Evolutionary conservation across 1,284 basidiomycete species (phyloP).

Genomic region (Farysia itapuensis): DNA sequence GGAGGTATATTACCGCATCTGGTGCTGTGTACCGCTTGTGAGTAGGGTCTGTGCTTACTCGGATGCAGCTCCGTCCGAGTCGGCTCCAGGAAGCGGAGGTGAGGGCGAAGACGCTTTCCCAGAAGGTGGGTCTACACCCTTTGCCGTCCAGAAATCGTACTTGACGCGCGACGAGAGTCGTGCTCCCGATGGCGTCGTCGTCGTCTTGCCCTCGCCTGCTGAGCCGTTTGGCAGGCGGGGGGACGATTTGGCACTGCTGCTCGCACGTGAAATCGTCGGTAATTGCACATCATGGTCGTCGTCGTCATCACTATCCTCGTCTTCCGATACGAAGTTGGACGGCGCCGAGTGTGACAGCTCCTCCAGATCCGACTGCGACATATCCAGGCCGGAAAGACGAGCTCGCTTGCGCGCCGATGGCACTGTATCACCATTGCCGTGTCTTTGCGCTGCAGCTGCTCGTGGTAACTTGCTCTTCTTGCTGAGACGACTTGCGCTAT

Average conservation of each 20-base stretch:
- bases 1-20: no score
- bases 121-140: slow-evolving; percentile 15
- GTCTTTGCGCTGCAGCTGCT: background rate
- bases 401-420: slow-evolving; percentile 4
- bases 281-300: slow-evolving; percentile 3
- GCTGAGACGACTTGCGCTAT: slow-evolving; percentile 15
- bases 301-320: slow-evolving; percentile 15
- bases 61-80: no score
- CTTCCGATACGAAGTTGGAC: slow-evolving; percentile 31
- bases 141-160: slow-evolving; percentile 31
- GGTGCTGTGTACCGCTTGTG: no score
- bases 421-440: background rate
- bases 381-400: slow-evolving; percentile 5
- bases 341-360: slow-evolving; percentile 33
- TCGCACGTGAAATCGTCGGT: slow-evolving; percentile 15
- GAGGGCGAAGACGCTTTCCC: slow-evolving; percentile 11
- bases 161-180: slow-evolving; percentile 34
- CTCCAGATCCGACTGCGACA: slow-evolving; percentile 28
- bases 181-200: background rate
- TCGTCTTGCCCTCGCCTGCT: no score
- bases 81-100: no score
- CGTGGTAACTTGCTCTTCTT: background rate
- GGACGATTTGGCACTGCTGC: background rate
- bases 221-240: background rate
- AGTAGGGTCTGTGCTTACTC: no score